phyloP scores from a whole-genome alignment of 1,284 basidiomycete species.

The Schizophyllum commune region DNA sequence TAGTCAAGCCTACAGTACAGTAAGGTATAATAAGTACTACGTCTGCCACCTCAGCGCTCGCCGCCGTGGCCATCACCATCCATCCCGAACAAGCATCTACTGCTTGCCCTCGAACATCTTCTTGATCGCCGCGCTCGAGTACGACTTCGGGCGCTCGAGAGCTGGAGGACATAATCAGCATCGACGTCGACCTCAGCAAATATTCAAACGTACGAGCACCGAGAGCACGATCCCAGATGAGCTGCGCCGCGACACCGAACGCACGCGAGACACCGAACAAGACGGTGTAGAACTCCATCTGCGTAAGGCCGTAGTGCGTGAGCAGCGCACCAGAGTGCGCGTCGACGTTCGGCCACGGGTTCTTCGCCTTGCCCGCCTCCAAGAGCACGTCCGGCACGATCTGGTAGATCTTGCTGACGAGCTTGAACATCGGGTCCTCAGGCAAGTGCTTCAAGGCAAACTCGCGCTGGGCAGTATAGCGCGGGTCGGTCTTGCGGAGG shows the following conservation, averaged over 20 bases:
- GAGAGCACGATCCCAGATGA: conserved; percentile 94
- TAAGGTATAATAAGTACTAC: background rate
- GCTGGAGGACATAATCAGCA: conserved; percentile 32
- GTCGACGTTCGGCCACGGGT: conserved; percentile 93
- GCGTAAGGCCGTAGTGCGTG: conserved; percentile 81
- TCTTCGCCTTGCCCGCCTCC: conserved; percentile 93
- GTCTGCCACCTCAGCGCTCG: background rate
- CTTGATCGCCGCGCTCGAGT: conserved; percentile 69
- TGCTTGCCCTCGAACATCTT: conserved; percentile 48
- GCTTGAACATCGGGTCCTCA: conserved; percentile 84
- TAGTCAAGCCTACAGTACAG: background rate
- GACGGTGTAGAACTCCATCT: conserved; percentile 95
- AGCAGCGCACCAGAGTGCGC: conserved; percentile 95
- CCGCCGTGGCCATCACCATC: background rate
- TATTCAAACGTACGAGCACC: conserved; percentile 66
- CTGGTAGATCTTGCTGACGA: conserved; percentile 90
- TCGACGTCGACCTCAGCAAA: background rate
- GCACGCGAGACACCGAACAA: conserved; percentile 95
- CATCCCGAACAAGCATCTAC: background rate
- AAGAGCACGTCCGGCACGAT: conserved; percentile 91
- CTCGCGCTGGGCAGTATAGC: conserved; percentile 93
- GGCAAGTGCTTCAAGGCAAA: conserved; percentile 89
- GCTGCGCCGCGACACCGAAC: conserved; percentile 83
- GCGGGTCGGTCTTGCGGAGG: conserved; percentile 94
- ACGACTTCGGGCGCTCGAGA: conserved; percentile 83